Evolutionary conservation across 2,329 filamentous ascomycete genomes (phyloP), one percentile per base, ranked within the genome.

Genomic region (Alternaria arbusti): DNA sequence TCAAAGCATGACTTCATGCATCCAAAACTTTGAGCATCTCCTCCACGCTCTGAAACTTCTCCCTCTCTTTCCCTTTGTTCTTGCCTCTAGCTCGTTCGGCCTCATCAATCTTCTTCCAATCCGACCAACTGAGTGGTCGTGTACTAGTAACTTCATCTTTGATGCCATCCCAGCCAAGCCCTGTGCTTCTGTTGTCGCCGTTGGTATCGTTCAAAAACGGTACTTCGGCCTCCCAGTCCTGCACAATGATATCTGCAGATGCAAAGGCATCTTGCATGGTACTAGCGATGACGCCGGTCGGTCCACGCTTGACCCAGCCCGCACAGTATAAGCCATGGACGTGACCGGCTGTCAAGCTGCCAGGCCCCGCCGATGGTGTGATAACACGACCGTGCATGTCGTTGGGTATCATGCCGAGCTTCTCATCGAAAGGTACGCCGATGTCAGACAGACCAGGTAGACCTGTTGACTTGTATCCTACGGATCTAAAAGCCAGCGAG

Each of bases 241-340:
- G 82, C 0, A 87, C 87, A 66, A 99, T 91, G 3, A 91, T 89
- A 76, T 97, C 94, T 1, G 90, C 96, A 1, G 94, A 97, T 9
- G 88, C 86, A 74, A 98, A 99, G 0, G 96, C 95, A 78, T 99
- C 96, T 63, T 91, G 88, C 93, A 99, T 97, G 0, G 96, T 99
- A 28, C 91, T 94, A 1, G 95, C 95, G 78, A 99, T 99, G 4
- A 98, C 94, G 3, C 96, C 96, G 0, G 94, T 97, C 0, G 96
- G 95, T 0, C 96, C 96, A 36, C 91, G 88, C 82, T 98, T 98
- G 10, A 97, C 94, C 96, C 96, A 99, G 0, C 96, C 96, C 15
- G 95, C 92, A 69, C 94, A 97, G 81, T 99, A 99, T 26, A 97
- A 80, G 0, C 95, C 93, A 0, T 90, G 88, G 0, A 91, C 74